A percentile compares a stretch with the other conserved stretches of the same genome.
Evolutionary conservation across 306 rosid genomes (phyloP).

Genomic region (Pterocarpus santalinus): DNA sequence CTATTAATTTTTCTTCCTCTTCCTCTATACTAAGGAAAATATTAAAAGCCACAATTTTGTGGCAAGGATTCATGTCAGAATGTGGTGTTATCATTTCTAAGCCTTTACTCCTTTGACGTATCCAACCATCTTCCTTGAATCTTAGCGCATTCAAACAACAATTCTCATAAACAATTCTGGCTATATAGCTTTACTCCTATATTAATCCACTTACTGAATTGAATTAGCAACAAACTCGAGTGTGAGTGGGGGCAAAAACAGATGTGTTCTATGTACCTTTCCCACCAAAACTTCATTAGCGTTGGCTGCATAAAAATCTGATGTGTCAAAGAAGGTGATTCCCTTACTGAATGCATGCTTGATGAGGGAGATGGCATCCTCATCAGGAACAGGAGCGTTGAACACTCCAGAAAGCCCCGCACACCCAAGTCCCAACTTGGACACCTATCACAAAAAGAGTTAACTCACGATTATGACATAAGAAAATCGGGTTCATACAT

Average conservation of each 20-base stretch:
- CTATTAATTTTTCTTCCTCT: too few species aligned
- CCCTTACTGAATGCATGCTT: constrained; percentile 65
- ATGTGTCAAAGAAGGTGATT: constrained; percentile 72
- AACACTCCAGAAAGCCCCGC: constrained; percentile 63
- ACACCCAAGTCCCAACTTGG: constrained; percentile 75
- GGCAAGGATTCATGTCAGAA: too few species aligned
- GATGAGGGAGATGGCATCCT: constrained; percentile 59
- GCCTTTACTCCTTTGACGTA: too few species aligned
- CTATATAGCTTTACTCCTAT: too few species aligned
- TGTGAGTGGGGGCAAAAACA: neutral
- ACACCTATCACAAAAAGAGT: constrained; percentile 51
- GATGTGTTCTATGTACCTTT: constrained; percentile 52
- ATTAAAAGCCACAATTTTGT: too few species aligned
- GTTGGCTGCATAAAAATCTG: constrained; percentile 62
- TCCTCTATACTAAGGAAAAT: too few species aligned
- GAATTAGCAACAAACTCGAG: neutral
- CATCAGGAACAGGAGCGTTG: constrained; percentile 59
- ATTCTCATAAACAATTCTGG: too few species aligned
- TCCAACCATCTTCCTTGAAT: too few species aligned
- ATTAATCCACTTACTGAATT: neutral
- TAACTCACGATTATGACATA: neutral
- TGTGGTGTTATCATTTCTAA: too few species aligned
- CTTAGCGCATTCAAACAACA: too few species aligned
- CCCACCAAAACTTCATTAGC: constrained; percentile 68
- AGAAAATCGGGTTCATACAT: neutral